A percentile compares a stretch with the other conserved stretches of the same genome.
These are phyloP conservation scores for Trichoderma harzianum DNA, from an alignment of 2,329 filamentous ascomycete genomes.

Conservation along the genomic window DNA sequence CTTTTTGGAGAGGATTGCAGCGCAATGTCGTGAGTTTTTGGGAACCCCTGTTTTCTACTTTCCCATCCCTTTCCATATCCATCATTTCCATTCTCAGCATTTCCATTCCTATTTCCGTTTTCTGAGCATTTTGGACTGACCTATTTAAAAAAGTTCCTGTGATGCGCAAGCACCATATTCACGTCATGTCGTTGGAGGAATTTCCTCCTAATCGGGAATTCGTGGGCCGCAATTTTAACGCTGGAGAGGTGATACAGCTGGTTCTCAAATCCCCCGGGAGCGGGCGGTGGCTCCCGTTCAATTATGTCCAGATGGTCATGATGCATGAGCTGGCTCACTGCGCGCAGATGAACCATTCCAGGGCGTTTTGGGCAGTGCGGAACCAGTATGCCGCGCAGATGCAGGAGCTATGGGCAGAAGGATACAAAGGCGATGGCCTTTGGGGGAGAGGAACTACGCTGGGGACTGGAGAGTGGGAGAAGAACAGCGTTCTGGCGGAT, in stretches of 20 bases:
- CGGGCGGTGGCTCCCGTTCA: constrained; percentile 73
- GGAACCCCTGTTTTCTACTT: too few relatives aligned
- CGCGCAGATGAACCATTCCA: constrained; percentile 87
- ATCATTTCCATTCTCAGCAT: too few relatives aligned
- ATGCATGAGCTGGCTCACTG: constrained; percentile 89
- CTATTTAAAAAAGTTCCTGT: constrained; percentile 52
- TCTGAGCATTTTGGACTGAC: neutral
- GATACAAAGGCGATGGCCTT: constrained; percentile 76
- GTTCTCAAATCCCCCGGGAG: constrained; percentile 66
- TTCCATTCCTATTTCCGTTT: too few relatives aligned
- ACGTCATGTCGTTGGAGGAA: constrained; percentile 72
- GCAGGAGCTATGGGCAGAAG: constrained; percentile 63
- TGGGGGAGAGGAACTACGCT: constrained; percentile 72
- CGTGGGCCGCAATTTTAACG: constrained; percentile 86
- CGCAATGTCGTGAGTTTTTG: constrained; percentile 62
- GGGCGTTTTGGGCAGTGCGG: constrained; percentile 75
- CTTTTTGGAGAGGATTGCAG: constrained; percentile 73
- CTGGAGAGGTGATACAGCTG: constrained; percentile 80
- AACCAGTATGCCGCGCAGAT: constrained; percentile 71
- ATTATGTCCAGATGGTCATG: constrained; percentile 91
- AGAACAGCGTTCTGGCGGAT: constrained; percentile 47
- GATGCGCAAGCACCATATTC: constrained; percentile 63
- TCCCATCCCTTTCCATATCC: too few relatives aligned
- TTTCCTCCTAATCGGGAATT: constrained; percentile 80
- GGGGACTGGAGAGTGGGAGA: constrained; percentile 57